These are phyloP conservation scores for Amanita inopinata DNA, from an alignment of 768 basidiomycete genomes.

Conservation along the genomic window DNA sequence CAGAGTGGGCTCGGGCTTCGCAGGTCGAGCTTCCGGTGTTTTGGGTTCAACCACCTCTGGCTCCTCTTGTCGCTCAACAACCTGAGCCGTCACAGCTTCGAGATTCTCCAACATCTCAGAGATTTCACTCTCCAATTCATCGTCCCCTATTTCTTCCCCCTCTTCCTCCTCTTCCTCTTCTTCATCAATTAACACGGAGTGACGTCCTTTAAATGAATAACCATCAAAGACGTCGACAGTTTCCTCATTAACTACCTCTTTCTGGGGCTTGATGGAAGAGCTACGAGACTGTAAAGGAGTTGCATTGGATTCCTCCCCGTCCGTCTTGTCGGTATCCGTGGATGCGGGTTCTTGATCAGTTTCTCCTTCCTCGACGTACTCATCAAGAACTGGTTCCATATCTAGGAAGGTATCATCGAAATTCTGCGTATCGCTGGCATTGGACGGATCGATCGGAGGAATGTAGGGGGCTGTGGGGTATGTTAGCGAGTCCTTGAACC, in stretches of 20 bases:
- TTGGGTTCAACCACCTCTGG: slow-evolving; percentile 49
- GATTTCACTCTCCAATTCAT: slow-evolving; percentile 32
- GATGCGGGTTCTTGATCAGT: slow-evolving; percentile 62
- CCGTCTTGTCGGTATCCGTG: slow-evolving; percentile 62
- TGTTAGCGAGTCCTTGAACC: slow-evolving; percentile 2
- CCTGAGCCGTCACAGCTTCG: slow-evolving; percentile 18
- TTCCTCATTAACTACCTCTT: slow-evolving; percentile 32
- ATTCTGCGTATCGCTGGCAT: slow-evolving; percentile 94
- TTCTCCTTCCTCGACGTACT: slow-evolving; percentile 54
- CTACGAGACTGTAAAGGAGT: slow-evolving; percentile 76
- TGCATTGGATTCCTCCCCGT: slow-evolving; percentile 68
- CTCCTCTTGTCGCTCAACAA: slow-evolving; percentile 18
- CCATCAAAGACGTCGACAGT: slow-evolving; percentile 81
- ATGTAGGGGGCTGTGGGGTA: slow-evolving; percentile 71
- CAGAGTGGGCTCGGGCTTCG: slow-evolving; percentile 18
- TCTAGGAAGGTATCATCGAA: slow-evolving; percentile 96
- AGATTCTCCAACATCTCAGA: slow-evolving; percentile 27
- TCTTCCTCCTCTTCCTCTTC: slow-evolving; percentile 51
- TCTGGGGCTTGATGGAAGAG: slow-evolving; percentile 46
- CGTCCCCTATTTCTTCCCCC: slow-evolving; percentile 30
- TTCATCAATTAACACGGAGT: slow-evolving; percentile 70
- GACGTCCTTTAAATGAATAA: slow-evolving; percentile 85
- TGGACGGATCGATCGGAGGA: slow-evolving; percentile 81
- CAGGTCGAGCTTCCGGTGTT: slow-evolving; percentile 62
- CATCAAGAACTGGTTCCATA: slow-evolving; percentile 89